phyloP scores from a whole-genome alignment of 495 filamentous ascomycete genomes.

The Xylaria cubensis region DNA sequence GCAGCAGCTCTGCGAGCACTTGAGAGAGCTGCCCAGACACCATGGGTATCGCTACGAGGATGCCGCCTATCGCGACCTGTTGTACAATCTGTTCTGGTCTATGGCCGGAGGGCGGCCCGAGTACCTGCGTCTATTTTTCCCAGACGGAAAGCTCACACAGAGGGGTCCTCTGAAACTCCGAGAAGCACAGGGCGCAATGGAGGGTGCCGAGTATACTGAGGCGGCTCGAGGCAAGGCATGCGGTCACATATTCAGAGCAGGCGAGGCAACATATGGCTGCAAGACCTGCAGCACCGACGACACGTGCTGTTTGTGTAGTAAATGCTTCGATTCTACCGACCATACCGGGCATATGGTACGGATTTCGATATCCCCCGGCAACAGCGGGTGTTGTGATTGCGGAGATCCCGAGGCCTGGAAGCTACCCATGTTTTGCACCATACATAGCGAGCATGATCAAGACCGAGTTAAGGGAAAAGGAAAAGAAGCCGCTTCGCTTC shows the following conservation, averaged over 20 bases:
- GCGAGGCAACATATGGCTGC: slow-evolving; percentile 92
- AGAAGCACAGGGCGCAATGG: slow-evolving; percentile 86
- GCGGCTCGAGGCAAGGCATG: slow-evolving; percentile 93
- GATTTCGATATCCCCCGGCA: slow-evolving; percentile 83
- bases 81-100: slow-evolving; percentile 82
- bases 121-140: slow-evolving; percentile 79
- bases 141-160: slow-evolving; percentile 66
- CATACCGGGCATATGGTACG: slow-evolving; percentile 93
- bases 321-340: slow-evolving; percentile 94
- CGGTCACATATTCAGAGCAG: slow-evolving; percentile 92
- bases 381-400: slow-evolving; percentile 96
- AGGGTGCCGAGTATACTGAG: slow-evolving; percentile 93
- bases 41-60: slow-evolving; percentile 76
- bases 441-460: slow-evolving; percentile 73
- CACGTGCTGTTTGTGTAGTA: slow-evolving; percentile 84
- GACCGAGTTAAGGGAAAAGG: slow-evolving; percentile 69
- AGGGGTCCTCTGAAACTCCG: slow-evolving; percentile 73
- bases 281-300: slow-evolving; percentile 89
- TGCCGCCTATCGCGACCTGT: slow-evolving; percentile 69
- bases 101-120: slow-evolving; percentile 76
- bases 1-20: slow-evolving; percentile 75
- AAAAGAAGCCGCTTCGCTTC: slow-evolving; percentile 63
- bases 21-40: slow-evolving; percentile 72
- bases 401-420: slow-evolving; percentile 95
- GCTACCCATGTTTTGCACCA: slow-evolving; percentile 85